Percentiles rank a stretch among this genome's conserved stretches.
Evolutionary conservation across 352 stramenopile genomes (phyloP).

Genomic region (Lagenidium giganteum): DNA sequence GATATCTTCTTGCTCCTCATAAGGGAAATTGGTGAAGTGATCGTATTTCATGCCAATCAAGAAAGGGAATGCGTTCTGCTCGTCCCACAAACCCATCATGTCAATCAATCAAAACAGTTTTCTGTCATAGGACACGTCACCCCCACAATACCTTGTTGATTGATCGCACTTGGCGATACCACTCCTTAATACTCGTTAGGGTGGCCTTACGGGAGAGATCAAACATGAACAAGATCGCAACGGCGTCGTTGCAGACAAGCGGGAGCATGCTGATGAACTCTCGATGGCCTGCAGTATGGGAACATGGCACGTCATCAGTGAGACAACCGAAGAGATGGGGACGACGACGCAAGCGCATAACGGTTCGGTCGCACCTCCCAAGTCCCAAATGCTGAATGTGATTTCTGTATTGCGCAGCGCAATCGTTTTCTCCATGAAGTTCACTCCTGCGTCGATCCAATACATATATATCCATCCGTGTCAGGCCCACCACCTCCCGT

Average conservation of each 20-base stretch:
- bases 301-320: neutral
- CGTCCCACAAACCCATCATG: neutral
- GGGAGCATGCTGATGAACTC: constrained; percentile 95
- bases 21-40: constrained; percentile 86
- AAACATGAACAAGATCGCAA: constrained; percentile 96
- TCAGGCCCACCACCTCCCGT: too few species aligned
- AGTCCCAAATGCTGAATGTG: constrained; percentile 94
- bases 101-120: neutral
- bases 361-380: constrained; percentile 53
- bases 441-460: constrained; percentile 78
- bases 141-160: constrained; percentile 92
- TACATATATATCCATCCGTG: neutral
- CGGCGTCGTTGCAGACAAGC: constrained; percentile 92
- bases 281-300: constrained; percentile 48
- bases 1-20: constrained; percentile 92
- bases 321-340: too few species aligned
- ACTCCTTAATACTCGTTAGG: constrained; percentile 91
- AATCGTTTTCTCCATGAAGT: constrained; percentile 97
- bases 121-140: too few species aligned
- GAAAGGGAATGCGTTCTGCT: constrained; percentile 89
- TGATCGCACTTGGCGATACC: constrained; percentile 87
- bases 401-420: constrained; percentile 93
- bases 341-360: neutral
- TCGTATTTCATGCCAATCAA: constrained; percentile 95
- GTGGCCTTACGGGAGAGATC: constrained; percentile 90